Evolutionary conservation across 2,329 filamentous ascomycete species (phyloP).

Genomic region (Botryotinia globosa): DNA sequence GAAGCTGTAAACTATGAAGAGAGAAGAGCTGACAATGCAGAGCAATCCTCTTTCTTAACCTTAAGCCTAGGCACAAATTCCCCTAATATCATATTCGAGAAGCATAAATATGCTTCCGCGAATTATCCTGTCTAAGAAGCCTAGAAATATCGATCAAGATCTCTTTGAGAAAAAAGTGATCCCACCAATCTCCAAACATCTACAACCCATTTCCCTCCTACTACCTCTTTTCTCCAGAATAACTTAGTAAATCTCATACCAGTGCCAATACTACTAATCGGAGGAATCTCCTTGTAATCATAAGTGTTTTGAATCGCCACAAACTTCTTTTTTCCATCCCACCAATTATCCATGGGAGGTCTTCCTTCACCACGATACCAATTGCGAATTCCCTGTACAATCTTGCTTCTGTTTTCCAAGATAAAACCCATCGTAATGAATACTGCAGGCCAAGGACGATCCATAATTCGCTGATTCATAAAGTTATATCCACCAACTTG

Average conservation of each 20-base stretch:
- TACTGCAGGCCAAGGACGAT: not conserved
- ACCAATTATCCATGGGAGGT: not conserved
- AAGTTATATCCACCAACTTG: not conserved
- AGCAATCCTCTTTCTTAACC: too few species aligned
- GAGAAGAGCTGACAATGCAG: too few species aligned
- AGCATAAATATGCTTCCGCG: not conserved
- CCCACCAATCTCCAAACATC: not conserved
- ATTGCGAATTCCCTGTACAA: not conserved
- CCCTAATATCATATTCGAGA: not conserved
- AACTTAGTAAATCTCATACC: not conserved
- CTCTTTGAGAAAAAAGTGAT: not conserved
- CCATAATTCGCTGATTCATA: not conserved
- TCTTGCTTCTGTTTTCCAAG: not conserved
- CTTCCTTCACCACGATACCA: not conserved
- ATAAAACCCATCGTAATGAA: not conserved
- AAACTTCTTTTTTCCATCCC: not conserved
- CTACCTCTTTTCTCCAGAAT: not conserved
- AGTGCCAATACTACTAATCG: not conserved
- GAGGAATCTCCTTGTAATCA: not conserved
- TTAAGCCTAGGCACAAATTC: too few species aligned
- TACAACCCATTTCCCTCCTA: not conserved
- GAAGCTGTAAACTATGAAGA: too few species aligned
- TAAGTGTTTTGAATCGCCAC: not conserved
- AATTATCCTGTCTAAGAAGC: not conserved
- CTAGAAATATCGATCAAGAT: not conserved